Percentiles rank a stretch among this genome's conserved stretches.
Evolutionary conservation across 129 eudicot species (phyloP).

Genomic region (Tanacetum coccineum): DNA sequence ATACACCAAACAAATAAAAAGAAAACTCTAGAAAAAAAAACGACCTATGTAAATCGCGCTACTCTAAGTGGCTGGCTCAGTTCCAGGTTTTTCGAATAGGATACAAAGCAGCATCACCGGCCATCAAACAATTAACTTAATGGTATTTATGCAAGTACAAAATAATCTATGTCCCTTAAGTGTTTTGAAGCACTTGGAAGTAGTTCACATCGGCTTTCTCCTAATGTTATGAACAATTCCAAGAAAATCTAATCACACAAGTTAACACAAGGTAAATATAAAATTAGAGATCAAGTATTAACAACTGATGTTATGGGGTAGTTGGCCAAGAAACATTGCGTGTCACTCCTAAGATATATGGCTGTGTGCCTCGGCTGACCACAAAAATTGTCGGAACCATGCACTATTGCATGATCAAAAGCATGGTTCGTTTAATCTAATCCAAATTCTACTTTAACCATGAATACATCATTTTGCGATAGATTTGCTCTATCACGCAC

Average conservation of each 20-base stretch:
- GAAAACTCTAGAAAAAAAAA: too few species aligned
- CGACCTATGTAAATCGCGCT: too few species aligned
- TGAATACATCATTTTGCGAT: slow-evolving; percentile 39
- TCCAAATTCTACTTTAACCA: slow-evolving; percentile 26
- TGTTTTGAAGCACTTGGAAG: too few species aligned
- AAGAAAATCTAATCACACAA: slow-evolving; percentile 17
- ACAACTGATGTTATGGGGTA: slow-evolving; percentile 25
- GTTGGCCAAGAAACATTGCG: slow-evolving; percentile 53
- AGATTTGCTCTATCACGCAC: slow-evolving; percentile 62
- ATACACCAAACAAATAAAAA: too few species aligned
- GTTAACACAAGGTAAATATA: slow-evolving; percentile 16
- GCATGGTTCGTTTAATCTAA: slow-evolving; percentile 57
- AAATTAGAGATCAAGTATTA: slow-evolving; percentile 21
- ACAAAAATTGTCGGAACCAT: slow-evolving; percentile 56
- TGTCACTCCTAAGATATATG: slow-evolving; percentile 41
- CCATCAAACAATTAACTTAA: too few species aligned
- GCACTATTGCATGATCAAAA: slow-evolving; percentile 46
- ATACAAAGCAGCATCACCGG: too few species aligned
- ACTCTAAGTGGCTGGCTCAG: too few species aligned
- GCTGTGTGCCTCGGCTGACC: slow-evolving; percentile 53
- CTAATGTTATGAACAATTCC: slow-evolving; percentile 1
- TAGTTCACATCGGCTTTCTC: background rate
- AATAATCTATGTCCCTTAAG: too few species aligned
- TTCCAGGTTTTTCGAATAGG: too few species aligned
- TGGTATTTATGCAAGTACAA: too few species aligned